These are phyloP conservation scores for Pleurotus djamor DNA, from an alignment of 768 basidiomycete genomes.

Conservation along the genomic window DNA sequence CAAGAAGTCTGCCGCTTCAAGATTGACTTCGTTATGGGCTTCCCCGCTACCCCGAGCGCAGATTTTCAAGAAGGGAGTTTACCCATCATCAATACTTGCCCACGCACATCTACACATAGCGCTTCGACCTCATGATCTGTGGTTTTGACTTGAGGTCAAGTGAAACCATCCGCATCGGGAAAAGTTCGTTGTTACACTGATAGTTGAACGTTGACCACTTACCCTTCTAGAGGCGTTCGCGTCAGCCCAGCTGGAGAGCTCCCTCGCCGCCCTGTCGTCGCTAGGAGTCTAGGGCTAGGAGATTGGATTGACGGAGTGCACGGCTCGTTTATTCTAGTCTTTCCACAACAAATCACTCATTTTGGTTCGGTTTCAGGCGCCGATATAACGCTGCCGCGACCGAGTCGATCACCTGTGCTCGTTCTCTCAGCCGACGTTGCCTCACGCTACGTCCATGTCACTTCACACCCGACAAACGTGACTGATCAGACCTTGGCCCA, in stretches of 20 bases:
- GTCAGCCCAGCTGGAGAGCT: not conserved
- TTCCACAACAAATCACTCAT: not conserved
- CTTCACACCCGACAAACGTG: too few species aligned
- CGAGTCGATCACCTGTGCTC: too few species aligned
- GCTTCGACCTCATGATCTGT: conserved; percentile 12
- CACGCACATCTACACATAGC: too few species aligned
- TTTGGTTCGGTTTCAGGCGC: not conserved
- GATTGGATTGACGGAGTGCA: conserved; percentile 1
- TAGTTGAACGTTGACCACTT: not conserved
- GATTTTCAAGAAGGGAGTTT: too few species aligned
- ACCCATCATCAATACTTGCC: too few species aligned
- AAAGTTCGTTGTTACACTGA: not conserved
- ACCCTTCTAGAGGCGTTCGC: not conserved
- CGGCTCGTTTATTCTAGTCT: too few species aligned
- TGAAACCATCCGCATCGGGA: not conserved
- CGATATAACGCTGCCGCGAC: too few species aligned
- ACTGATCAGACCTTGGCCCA: too few species aligned
- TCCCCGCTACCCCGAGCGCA: too few species aligned
- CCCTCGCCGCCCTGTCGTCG: conserved; percentile 1
- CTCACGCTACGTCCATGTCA: not conserved
- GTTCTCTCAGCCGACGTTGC: too few species aligned
- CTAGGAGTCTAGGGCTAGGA: not conserved
- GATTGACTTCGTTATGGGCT: not conserved
- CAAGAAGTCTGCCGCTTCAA: conserved; percentile 38
- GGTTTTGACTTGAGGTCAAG: conserved; percentile 1